phyloP scores from a whole-genome alignment of 176 grass and related monocot genomes.

The Hyparrhenia diplandra region DNA sequence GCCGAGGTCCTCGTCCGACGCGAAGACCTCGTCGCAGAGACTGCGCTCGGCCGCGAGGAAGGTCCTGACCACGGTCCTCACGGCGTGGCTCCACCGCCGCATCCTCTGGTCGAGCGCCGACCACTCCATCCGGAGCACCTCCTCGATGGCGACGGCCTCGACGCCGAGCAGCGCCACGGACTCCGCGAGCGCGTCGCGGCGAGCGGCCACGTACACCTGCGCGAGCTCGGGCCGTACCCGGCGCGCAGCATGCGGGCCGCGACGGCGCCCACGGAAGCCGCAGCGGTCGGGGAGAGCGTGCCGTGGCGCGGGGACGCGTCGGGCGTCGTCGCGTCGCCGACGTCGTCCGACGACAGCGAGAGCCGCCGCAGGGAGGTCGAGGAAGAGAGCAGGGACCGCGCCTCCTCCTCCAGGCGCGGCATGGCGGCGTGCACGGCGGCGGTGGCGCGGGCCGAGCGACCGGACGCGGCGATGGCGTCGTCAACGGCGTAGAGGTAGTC shows the following conservation, averaged over 20 bases:
- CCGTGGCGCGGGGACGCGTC: constrained; percentile 20
- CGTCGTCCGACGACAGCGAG: constrained; percentile 44
- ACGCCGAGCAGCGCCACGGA: constrained; percentile 43
- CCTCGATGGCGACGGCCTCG: constrained; percentile 63
- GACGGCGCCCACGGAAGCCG: constrained; percentile 29
- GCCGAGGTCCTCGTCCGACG: constrained; percentile 37
- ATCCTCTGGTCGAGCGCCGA: constrained; percentile 58
- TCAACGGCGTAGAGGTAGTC: constrained; percentile 46
- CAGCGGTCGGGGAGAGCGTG: constrained; percentile 27
- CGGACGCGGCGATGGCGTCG: constrained; percentile 50
- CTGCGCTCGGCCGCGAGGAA: constrained; percentile 48
- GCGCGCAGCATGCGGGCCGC: constrained; percentile 56
- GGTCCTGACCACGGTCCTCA: constrained; percentile 32
- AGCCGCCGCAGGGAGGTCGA: background rate
- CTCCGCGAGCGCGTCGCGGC: constrained; percentile 62
- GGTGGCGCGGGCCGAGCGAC: constrained; percentile 45
- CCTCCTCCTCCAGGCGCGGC: constrained; percentile 79
- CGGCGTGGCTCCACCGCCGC: constrained; percentile 62
- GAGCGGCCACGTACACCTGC: constrained; percentile 53
- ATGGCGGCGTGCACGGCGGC: constrained; percentile 64
- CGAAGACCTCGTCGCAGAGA: constrained; percentile 60
- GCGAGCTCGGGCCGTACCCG: constrained; percentile 66
- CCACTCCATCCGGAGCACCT: constrained; percentile 78
- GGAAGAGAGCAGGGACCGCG: constrained; percentile 46
- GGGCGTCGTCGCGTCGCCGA: constrained; percentile 22